Evolutionary conservation across 306 rosid species (phyloP).

Genomic region (Luffa acutangula): DNA sequence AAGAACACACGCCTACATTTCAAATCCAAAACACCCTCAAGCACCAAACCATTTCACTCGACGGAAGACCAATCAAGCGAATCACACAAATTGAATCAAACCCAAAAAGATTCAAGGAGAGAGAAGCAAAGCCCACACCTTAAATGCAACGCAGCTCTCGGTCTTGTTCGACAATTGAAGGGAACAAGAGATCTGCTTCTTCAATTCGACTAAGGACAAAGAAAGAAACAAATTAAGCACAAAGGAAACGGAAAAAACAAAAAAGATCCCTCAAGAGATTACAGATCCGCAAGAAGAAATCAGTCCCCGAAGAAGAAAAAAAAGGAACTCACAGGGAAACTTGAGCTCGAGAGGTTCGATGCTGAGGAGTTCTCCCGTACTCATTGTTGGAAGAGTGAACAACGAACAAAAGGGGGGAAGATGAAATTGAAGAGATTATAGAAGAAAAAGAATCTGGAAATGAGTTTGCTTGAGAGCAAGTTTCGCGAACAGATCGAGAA

Average conservation of each 20-base stretch:
- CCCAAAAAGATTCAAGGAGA: background rate
- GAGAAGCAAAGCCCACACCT: constrained; percentile 32
- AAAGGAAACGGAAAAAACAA: background rate
- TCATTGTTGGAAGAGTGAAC: constrained; percentile 31
- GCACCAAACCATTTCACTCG: background rate
- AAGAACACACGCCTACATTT: background rate
- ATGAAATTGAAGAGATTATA: background rate
- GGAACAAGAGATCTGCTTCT: constrained; percentile 88
- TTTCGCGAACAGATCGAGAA: constrained; percentile 8
- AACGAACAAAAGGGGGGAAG: background rate
- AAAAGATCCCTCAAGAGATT: constrained; percentile 11
- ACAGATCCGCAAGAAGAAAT: constrained; percentile 16
- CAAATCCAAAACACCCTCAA: background rate
- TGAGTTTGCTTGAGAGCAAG: background rate
- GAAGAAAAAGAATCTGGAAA: constrained; percentile 6
- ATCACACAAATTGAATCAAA: background rate
- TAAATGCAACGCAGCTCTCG: constrained; percentile 74
- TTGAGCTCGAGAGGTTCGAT: constrained; percentile 86
- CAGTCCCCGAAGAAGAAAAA: background rate
- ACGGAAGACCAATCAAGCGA: background rate
- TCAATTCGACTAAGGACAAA: constrained; percentile 56
- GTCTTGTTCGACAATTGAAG: constrained; percentile 78
- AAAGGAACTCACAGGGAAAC: constrained; percentile 45
- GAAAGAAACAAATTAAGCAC: background rate
- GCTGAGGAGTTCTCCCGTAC: constrained; percentile 77